These are phyloP conservation scores for Funneliformis geosporum DNA, from an alignment of 192 early-diverging fungal species.

Conservation along the genomic window DNA sequence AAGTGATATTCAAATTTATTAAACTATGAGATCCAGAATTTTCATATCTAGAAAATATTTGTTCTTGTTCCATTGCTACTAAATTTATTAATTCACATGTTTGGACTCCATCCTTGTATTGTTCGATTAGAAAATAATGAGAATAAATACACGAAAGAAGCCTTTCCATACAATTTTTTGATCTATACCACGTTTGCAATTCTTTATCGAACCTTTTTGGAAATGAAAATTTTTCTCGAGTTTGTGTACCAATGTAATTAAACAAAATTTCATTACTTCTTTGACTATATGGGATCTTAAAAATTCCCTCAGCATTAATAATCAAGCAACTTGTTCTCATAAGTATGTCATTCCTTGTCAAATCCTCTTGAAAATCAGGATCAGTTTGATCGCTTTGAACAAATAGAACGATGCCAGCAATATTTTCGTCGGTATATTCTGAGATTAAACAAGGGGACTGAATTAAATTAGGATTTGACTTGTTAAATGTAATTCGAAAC, in stretches of 20 bases:
- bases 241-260: background rate
- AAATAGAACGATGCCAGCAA: background rate
- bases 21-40: background rate
- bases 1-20: background rate
- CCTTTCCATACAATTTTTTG: background rate
- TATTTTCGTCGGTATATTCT: background rate
- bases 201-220: background rate
- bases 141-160: background rate
- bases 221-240: background rate
- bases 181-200: background rate
- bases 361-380: background rate
- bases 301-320: background rate
- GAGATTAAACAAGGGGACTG: background rate
- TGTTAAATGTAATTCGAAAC: background rate
- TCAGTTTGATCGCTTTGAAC: background rate
- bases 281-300: background rate
- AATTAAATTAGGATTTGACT: background rate
- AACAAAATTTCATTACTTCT: too few species aligned
- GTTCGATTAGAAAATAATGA: background rate
- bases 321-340: background rate
- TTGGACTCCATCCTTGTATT: background rate
- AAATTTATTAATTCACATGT: background rate
- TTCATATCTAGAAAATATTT: background rate
- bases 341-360: background rate
- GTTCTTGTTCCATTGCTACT: background rate